Conservation (phyloP, 75 land plant species). For the Pinus tabuliformis region DNA sequence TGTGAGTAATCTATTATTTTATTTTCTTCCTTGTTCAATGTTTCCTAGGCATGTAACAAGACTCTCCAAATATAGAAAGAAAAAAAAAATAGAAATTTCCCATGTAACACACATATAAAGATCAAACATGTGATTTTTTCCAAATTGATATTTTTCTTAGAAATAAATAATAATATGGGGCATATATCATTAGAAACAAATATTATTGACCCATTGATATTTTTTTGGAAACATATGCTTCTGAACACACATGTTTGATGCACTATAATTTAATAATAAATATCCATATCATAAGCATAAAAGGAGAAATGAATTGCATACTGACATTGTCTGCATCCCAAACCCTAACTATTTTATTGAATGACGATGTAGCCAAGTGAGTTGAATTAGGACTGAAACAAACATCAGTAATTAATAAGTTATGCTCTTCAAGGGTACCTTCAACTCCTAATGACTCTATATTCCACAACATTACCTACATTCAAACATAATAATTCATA, state of each 20-base stretch:
- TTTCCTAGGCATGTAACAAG: slow-evolving; percentile 53
- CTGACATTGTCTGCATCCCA: slow-evolving; percentile 93
- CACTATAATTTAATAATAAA: neutral
- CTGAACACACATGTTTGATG: too few species aligned
- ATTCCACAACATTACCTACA: slow-evolving; percentile 86
- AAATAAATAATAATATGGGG: neutral
- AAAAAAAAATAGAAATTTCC: neutral
- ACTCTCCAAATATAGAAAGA: slow-evolving; percentile 49
- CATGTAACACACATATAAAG: too few species aligned
- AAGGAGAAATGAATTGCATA: neutral
- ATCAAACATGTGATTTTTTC: too few species aligned
- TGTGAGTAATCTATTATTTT: slow-evolving; percentile 63
- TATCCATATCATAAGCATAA: neutral
- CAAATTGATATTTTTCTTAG: too few species aligned
- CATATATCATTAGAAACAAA: neutral
- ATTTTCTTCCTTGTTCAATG: slow-evolving; percentile 29
- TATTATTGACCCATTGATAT: neutral
- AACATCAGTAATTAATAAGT: slow-evolving; percentile 76
- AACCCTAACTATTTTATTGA: slow-evolving; percentile 75
- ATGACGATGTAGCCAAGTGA: slow-evolving; percentile 86
- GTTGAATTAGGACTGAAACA: slow-evolving; percentile 82
- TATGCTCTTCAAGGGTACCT: slow-evolving; percentile 81
- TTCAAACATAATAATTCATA: neutral
- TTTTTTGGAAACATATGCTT: neutral
- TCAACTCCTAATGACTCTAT: slow-evolving; percentile 59